Base-by-base conservation (phyloP, 73 alveolate species). In the Stentor coeruleus region DNA sequence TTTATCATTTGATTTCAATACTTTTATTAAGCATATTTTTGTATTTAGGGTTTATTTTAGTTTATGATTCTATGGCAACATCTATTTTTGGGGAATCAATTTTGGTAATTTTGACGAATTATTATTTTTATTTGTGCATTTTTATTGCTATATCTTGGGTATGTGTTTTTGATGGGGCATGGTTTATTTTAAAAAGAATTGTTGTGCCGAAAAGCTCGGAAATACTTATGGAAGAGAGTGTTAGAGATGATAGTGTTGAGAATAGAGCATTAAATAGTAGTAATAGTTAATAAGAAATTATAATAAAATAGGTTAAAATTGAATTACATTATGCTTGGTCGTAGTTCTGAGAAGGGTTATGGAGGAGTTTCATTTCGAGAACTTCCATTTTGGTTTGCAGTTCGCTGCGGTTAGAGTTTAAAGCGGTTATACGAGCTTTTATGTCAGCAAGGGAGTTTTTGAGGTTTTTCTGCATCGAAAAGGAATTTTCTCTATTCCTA, bases 351-450 rank as follows among this genome's bases (percentile, higher is more conserved):
- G 6, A 20, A 6, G 66, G 6, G 66, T 20, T 49, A 11, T 49
- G 6, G 49, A 66, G 11, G 15, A 66, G n/a, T 33, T 66, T 20
- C 26, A 28, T 66, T 66, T 66, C 79, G 15, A 66, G 79, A 20
- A 28, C 79, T 66, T 66, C 79, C 37, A 66, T 20, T 33, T 66
- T 66, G 40, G 15, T 66, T 33, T 66, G 40, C n/a, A 66, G 79
- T 40, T 66, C 37, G 36, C 49, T 28, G 3, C 79, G 79, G 39
- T 31, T 66, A 14, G n/a, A 20, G 37, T 20, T 31, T 2, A 66
- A 33, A 33, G 79, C 39, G 37, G 36, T 31, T 26, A 66, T 66
- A 0, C 79, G 36, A 33, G 79, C 79, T 33, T 66, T 66, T 20
- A 66, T 66, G 37, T 66, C 79, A 1, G 66, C 66, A 20, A 49